Base-by-base conservation (phyloP, 2,329 filamentous ascomycete species). In the Cercospora brassicicola region DNA sequence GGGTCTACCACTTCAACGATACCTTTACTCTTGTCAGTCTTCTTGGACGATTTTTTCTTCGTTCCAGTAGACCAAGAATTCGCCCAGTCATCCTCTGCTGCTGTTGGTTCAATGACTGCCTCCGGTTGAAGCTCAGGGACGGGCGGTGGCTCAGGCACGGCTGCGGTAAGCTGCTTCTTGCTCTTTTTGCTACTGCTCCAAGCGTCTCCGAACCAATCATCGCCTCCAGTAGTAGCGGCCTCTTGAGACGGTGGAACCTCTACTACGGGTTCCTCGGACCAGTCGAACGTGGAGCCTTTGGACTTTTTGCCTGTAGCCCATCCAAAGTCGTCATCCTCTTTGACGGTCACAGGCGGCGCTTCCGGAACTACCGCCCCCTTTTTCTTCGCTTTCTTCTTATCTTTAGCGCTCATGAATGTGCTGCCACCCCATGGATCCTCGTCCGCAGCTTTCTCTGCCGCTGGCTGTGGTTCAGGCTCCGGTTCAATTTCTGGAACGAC, bases 1-100 rank as follows among this genome's bases (percentile, higher is more conserved):
- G 75, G 67, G 31, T 77, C 78, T 3, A 75, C 67, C 11, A 77
- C 75, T 60, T 83, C 81, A 20, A 81, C 78, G 26, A 81, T 76
- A 4, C 75, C 79, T 61, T 82, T 81, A 59, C 78, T 80, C 73
- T 80, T 81, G 13, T 76, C 78, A 56, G 81, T 79, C 69, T 81
- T 82, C 71, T 78, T 78, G 8, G 84, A 84, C 76, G 86, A 85
- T 77, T 85, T 85, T 68, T 81, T 79, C 70, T 85, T 87, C 68
- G 85, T 87, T 5, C 84, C 82, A 62, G 83, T 86, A 33, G 84
- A 85, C 82, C 87, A 88, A 59, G 84, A 84, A 67, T 81, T 84
- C 31, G 64, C 62, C 71, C 87, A 86, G 66, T 85, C 85, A 64
- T 86, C 84, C 51, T 82, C 81, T 31, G 62, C 62, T 15, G 77